phyloP scores from a whole-genome alignment of 116 monocot genomes.

The Cymodocea nodosa region DNA sequence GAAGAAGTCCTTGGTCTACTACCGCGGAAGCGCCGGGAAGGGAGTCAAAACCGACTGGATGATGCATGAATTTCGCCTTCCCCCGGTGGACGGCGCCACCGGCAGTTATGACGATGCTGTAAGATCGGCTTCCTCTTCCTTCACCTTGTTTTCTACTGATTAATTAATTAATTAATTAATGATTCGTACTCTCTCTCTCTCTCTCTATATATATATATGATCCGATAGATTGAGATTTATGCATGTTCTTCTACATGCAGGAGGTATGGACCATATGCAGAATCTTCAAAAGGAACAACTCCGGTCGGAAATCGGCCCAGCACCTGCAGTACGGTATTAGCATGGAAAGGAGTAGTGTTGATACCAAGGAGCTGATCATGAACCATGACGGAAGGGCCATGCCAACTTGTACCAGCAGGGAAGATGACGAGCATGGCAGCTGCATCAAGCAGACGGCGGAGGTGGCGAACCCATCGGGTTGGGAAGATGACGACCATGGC shows the following conservation, averaged over 20 bases:
- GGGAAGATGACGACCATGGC: no score
- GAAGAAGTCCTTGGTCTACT: slow-evolving; percentile 88
- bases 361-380: no score
- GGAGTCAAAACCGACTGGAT: slow-evolving; percentile 90
- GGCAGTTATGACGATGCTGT: not conserved
- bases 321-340: no score
- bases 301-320: not conserved
- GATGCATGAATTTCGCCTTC: slow-evolving; percentile 95
- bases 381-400: no score
- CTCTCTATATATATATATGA: not conserved
- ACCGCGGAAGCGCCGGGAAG: slow-evolving; percentile 66
- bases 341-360: no score
- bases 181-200: not conserved
- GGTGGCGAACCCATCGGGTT: no score
- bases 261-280: not conserved
- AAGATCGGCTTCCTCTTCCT: no score
- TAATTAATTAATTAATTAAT: not conserved
- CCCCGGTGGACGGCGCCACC: slow-evolving; percentile 7
- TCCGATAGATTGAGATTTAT: not conserved
- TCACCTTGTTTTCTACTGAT: no score
- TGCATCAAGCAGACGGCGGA: no score
- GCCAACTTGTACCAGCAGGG: no score
- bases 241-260: not conserved
- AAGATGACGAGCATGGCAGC: no score
- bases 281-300: not conserved